Evolutionary conservation across 768 basidiomycete species (phyloP), one percentile per base, ranked within the genome.

Genomic region (Naganishia kalamii): DNA sequence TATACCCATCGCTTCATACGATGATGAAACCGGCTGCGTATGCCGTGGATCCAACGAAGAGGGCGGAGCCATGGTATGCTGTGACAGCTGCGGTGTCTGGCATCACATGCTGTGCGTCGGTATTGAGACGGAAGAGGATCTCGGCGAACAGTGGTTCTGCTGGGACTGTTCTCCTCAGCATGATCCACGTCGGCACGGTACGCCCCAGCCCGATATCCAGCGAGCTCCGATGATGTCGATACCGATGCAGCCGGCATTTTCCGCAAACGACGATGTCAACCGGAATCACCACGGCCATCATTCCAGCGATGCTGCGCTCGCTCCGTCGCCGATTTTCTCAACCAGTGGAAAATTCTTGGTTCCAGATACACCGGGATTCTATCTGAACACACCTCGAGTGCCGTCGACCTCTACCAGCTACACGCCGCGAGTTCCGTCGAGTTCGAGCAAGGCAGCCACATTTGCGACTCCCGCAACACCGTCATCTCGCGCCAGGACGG

Each of bases 291-390:
- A 68, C 29, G 60, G 62, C 41, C 66, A n/a, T n/a, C n/a, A 68
- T 33, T 47, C 66, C 4, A 47, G 62, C 32, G 60, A 68, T 41
- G 48, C 66, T 11, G 66, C 66, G 0, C 37, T 64, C 46, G 66
- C 66, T 13, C 66, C 66, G 47, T 68, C 66, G 21, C 66, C 66
- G 8, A 57, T 48, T 19, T 68, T 68, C 32, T 68, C 66, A n/a
- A 29, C 62, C 50, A 59, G 35, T 41, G 66, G 52, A 23, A 46
- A 57, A 19, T 51, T 67, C 41, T 41, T 61, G 29, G 41, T 44
- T 2, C 40, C 37, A 15, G 66, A 57, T n/a, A 63, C 51, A 8
- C 66, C 66, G 21, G 66, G 61, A 15, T 27, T 49, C n/a, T 50
- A 32, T 15, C 27, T 44, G 12, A 60, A 60, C 32, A 65, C 64